phyloP scores from a whole-genome alignment of 805 yeast species.

The Ogataea henricii region DNA sequence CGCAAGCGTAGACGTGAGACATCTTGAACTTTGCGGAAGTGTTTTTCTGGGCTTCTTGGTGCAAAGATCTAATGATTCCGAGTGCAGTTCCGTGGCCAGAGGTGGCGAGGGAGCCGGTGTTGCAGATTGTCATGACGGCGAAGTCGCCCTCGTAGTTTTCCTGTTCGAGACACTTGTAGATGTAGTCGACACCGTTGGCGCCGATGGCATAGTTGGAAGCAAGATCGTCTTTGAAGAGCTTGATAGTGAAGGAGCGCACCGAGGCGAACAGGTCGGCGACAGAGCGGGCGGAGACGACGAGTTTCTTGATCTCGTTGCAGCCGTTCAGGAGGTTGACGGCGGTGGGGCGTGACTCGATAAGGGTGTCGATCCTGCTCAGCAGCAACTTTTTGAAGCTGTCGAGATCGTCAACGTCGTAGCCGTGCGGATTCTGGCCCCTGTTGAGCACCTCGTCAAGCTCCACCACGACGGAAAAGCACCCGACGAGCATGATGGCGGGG shows the following conservation, averaged over 20 bases:
- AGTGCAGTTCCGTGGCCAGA: slow-evolving; percentile 97
- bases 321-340: slow-evolving; percentile 92
- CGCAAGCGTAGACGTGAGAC: slow-evolving; percentile 80
- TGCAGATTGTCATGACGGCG: slow-evolving; percentile 88
- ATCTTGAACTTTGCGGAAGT: slow-evolving; percentile 45
- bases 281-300: slow-evolving; percentile 22
- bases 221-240: slow-evolving; percentile 73
- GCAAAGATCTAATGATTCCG: slow-evolving; percentile 82
- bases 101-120: slow-evolving; percentile 95
- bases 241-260: slow-evolving; percentile 48
- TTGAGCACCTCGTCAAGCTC: slow-evolving; percentile 49
- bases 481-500: slow-evolving; percentile 97
- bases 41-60: slow-evolving; percentile 40
- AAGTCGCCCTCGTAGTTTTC: slow-evolving; percentile 64
- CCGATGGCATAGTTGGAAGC: slow-evolving; percentile 80
- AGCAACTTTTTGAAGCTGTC: slow-evolving; percentile 41
- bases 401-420: slow-evolving; percentile 22
- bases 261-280: slow-evolving; percentile 29
- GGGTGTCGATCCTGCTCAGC: slow-evolving; percentile 54
- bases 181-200: slow-evolving; percentile 74
- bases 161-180: slow-evolving; percentile 43
- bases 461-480: slow-evolving; percentile 78
- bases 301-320: slow-evolving; percentile 48
- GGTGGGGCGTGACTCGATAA: slow-evolving; percentile 85
- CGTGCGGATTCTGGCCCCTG: slow-evolving; percentile 31